These are phyloP conservation scores for Lachnellula occidentalis DNA, from an alignment of 2,329 filamentous ascomycete species.

Conservation along the genomic window DNA sequence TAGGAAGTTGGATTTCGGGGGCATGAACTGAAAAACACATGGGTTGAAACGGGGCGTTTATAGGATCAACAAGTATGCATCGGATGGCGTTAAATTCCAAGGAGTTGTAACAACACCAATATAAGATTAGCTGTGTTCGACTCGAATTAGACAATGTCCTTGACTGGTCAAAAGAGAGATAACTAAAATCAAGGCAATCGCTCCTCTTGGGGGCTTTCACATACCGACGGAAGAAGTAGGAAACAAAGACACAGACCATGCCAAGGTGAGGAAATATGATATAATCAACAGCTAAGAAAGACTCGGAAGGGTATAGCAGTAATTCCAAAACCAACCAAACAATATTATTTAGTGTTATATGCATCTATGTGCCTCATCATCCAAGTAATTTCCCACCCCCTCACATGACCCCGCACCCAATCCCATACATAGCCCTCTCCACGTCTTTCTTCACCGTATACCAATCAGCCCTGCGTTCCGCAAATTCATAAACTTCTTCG, in stretches of 20 bases:
- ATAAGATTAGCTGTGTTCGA: too few species aligned
- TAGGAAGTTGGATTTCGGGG: slow-evolving; percentile 30
- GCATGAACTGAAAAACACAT: slow-evolving; percentile 18
- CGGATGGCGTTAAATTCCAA: not conserved
- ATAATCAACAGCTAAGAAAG: too few species aligned
- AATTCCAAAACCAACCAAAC: not conserved
- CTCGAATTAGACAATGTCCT: too few species aligned
- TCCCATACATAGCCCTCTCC: slow-evolving; percentile 94
- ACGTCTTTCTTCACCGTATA: slow-evolving; percentile 83
- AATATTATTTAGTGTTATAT: not conserved
- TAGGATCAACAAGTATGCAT: not conserved
- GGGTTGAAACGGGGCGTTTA: not conserved
- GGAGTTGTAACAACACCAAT: not conserved
- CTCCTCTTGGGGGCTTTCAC: too few species aligned
- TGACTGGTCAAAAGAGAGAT: too few species aligned
- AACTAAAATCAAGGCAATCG: too few species aligned
- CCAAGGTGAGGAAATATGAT: too few species aligned
- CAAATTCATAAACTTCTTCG: slow-evolving; percentile 97
- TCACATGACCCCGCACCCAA: slow-evolving; percentile 84
- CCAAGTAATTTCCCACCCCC: not conserved
- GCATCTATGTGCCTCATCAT: not conserved
- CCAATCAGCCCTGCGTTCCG: slow-evolving; percentile 91
- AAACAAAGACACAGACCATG: too few species aligned
- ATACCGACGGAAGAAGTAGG: too few species aligned
- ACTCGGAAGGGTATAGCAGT: too few species aligned